Percentiles rank a stretch among this genome's conserved stretches.
Evolutionary conservation across 805 yeast genomes (phyloP).

Genomic region (Teunomyces stri): DNA sequence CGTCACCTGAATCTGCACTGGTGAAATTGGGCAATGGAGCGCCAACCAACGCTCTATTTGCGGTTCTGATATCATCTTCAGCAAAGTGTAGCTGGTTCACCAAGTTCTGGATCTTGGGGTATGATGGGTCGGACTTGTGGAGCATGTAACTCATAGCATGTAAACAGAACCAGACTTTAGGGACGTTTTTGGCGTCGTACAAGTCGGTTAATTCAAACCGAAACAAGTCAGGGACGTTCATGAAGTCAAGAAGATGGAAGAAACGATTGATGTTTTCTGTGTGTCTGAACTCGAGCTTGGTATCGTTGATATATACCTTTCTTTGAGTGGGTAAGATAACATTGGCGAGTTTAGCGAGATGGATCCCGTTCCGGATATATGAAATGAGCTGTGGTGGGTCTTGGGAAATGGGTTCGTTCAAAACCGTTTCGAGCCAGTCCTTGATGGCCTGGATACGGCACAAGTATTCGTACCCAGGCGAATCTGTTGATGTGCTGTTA

Average conservation of each 20-base stretch:
- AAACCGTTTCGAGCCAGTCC: constrained; percentile 68
- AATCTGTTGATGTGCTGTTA: constrained; percentile 25
- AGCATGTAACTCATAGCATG: constrained; percentile 84
- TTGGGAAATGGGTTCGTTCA: constrained; percentile 54
- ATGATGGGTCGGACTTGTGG: constrained; percentile 48
- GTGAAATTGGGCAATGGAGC: constrained; percentile 73
- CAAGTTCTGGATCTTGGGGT: constrained; percentile 60
- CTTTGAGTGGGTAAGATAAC: constrained; percentile 64
- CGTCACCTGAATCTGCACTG: constrained; percentile 33
- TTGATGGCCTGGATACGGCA: constrained; percentile 83
- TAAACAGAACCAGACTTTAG: constrained; percentile 89
- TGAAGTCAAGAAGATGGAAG: constrained; percentile 62
- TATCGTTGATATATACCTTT: constrained; percentile 54
- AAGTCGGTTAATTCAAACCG: constrained; percentile 90
- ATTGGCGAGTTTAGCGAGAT: constrained; percentile 74
- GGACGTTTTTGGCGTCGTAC: constrained; percentile 87
- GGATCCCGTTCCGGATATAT: constrained; percentile 78
- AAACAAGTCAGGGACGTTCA: constrained; percentile 83
- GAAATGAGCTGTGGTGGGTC: constrained; percentile 59
- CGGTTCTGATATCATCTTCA: constrained; percentile 63
- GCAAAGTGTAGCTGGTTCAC: constrained; percentile 63
- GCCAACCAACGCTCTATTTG: constrained; percentile 69
- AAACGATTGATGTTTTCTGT: constrained; percentile 90
- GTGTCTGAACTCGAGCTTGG: constrained; percentile 73
- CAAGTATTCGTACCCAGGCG: constrained; percentile 64